A percentile compares a stretch with the other conserved stretches of the same genome.
These are phyloP conservation scores for Aspergillus affinis DNA, from an alignment of 495 filamentous ascomycete species.

Conservation along the genomic window DNA sequence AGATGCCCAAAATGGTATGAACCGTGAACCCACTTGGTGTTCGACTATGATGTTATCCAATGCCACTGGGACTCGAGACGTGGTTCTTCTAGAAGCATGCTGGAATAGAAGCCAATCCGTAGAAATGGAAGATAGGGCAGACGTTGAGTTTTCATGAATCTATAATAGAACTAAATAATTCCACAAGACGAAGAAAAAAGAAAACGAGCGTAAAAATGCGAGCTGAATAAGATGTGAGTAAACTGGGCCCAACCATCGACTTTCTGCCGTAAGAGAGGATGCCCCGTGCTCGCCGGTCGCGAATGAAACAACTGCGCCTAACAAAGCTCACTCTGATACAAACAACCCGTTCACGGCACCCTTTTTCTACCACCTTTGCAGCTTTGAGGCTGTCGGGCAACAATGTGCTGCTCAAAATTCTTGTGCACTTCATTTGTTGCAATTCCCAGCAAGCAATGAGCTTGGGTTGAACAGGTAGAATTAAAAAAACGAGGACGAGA, in stretches of 20 bases:
- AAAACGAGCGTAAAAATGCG: background rate
- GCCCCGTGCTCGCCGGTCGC: slow-evolving; percentile 7
- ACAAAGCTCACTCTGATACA: slow-evolving; percentile 1
- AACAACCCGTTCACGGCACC: slow-evolving; percentile 1
- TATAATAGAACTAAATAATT: background rate
- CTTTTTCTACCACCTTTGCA: slow-evolving; percentile 4
- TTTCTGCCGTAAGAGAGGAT: background rate
- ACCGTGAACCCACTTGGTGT: background rate
- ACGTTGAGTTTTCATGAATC: too few relatives aligned
- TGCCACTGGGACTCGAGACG: background rate
- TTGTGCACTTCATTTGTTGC: slow-evolving; percentile 15
- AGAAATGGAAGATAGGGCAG: too few relatives aligned
- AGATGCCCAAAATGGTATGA: background rate
- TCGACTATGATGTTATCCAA: background rate
- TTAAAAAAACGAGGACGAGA: slow-evolving; percentile 7
- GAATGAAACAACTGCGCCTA: slow-evolving; percentile 1
- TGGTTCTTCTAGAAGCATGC: background rate
- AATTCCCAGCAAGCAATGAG: slow-evolving; percentile 22
- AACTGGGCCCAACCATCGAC: too few relatives aligned
- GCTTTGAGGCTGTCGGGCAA: slow-evolving; percentile 16
- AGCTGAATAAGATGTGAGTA: background rate
- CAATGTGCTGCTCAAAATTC: slow-evolving; percentile 22
- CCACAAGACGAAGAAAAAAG: background rate
- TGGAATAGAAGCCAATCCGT: too few relatives aligned
- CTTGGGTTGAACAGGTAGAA: slow-evolving; percentile 12